phyloP scores from a whole-genome alignment of 805 yeast genomes.

The Lachancea meyersii region DNA sequence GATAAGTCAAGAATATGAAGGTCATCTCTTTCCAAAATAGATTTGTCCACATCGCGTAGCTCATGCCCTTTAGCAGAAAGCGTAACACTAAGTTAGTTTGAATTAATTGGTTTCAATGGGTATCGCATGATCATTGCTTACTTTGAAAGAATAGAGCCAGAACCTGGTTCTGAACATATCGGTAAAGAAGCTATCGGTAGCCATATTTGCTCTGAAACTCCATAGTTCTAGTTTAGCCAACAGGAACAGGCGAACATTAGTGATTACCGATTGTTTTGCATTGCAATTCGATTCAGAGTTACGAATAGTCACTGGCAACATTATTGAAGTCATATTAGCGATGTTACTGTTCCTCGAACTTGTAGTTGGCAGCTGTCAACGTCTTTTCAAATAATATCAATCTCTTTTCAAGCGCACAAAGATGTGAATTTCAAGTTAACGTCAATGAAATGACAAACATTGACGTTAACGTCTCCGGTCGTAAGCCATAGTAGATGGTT shows the following conservation, averaged over 20 bases:
- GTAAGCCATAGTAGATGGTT: no score
- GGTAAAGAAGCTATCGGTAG: conserved; percentile 3
- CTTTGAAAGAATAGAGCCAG: conserved; percentile 5
- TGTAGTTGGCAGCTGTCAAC: not conserved
- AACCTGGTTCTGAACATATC: not conserved
- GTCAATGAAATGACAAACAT: not conserved
- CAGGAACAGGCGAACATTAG: conserved; percentile 1
- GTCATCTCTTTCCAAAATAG: conserved; percentile 3
- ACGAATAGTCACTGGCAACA: not conserved
- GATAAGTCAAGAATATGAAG: conserved; percentile 2
- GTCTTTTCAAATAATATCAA: no score
- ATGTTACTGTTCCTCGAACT: no score
- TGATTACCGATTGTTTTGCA: not conserved
- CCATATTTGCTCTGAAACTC: not conserved
- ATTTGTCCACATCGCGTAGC: not conserved
- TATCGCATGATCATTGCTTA: not conserved
- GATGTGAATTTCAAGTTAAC: no score
- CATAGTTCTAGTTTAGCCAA: conserved; percentile 3
- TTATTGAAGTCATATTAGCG: conserved; percentile 12
- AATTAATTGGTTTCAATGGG: not conserved
- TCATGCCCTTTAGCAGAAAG: not conserved
- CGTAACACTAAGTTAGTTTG: not conserved
- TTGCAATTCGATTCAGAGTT: not conserved
- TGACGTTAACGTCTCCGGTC: not conserved
- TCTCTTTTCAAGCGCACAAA: no score